These are phyloP conservation scores for Boletus pseudo-olivaceus DNA, from an alignment of 768 basidiomycete genomes.

Conservation along the genomic window DNA sequence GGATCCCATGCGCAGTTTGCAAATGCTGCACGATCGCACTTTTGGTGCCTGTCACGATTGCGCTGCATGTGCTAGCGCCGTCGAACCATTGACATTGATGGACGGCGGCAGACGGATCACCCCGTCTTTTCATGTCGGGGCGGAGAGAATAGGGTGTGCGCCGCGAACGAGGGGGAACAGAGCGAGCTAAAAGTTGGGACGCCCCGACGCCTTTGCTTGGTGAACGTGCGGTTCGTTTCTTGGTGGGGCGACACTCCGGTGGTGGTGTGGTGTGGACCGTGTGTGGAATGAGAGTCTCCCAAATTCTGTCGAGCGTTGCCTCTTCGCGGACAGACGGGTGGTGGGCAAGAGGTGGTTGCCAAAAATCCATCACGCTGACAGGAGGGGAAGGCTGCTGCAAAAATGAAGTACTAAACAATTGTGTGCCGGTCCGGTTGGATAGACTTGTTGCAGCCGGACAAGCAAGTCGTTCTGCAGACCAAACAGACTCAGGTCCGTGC, in stretches of 20 bases:
- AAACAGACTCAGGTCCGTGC: background rate
- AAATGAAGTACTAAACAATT: background rate
- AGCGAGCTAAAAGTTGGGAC: background rate
- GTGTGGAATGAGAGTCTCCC: background rate
- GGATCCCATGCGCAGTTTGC: conserved; percentile 3
- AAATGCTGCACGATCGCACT: conserved; percentile 14
- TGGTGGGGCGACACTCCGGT: background rate
- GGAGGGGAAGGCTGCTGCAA: background rate
- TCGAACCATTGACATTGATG: conserved; percentile 15
- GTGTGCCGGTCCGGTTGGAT: background rate
- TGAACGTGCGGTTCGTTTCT: background rate
- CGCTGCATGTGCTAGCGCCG: background rate
- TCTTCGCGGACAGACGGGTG: background rate
- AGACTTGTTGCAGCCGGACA: background rate
- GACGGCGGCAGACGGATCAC: background rate
- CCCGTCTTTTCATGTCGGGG: background rate
- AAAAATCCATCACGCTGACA: background rate
- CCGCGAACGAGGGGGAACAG: background rate
- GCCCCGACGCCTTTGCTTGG: background rate
- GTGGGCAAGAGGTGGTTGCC: background rate
- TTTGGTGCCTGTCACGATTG: conserved; percentile 1
- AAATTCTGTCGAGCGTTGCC: background rate
- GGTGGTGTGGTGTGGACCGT: background rate
- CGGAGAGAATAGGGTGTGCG: conserved; percentile 6
- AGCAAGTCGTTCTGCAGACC: background rate